These are phyloP conservation scores for Macroventuria anomochaeta DNA, from an alignment of 2,329 filamentous ascomycete genomes.

Conservation along the genomic window DNA sequence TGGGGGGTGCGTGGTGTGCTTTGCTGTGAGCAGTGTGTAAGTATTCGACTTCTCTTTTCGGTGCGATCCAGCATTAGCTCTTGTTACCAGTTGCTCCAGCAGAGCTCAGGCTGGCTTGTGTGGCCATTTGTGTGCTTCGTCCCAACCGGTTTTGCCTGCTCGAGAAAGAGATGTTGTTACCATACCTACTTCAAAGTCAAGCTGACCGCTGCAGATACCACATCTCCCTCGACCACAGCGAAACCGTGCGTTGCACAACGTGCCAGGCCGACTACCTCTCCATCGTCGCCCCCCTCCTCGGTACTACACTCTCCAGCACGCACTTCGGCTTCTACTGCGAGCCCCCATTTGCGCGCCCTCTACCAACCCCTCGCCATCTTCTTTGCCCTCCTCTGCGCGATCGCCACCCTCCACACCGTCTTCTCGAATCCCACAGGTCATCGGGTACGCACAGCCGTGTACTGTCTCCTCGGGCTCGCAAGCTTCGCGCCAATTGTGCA, in stretches of 20 bases:
- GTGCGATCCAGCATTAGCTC: too few species aligned
- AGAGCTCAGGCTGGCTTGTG: too few species aligned
- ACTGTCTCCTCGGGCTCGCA: constrained; percentile 38
- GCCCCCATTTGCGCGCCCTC: not conserved
- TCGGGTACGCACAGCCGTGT: constrained; percentile 51
- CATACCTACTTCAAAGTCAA: not conserved
- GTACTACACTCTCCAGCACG: too few species aligned
- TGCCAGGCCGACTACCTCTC: constrained; percentile 95
- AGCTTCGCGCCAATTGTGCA: too few species aligned
- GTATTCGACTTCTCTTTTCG: too few species aligned
- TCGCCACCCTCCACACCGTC: constrained; percentile 29
- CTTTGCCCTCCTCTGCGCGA: not conserved
- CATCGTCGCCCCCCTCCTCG: too few species aligned
- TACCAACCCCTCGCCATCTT: not conserved
- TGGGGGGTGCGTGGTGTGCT: too few species aligned
- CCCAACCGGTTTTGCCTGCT: too few species aligned
- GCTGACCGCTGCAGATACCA: constrained; percentile 66
- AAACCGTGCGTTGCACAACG: constrained; percentile 75
- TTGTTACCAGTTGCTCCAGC: too few species aligned
- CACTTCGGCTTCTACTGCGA: constrained; percentile 7
- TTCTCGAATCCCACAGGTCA: constrained; percentile 33
- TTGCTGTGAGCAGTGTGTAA: too few species aligned
- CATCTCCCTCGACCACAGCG: constrained; percentile 80
- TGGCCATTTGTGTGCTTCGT: too few species aligned
- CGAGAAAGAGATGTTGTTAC: too few species aligned